Evolutionary conservation across 805 yeast species (phyloP).

Genomic region (Yamadazyma insecticola): DNA sequence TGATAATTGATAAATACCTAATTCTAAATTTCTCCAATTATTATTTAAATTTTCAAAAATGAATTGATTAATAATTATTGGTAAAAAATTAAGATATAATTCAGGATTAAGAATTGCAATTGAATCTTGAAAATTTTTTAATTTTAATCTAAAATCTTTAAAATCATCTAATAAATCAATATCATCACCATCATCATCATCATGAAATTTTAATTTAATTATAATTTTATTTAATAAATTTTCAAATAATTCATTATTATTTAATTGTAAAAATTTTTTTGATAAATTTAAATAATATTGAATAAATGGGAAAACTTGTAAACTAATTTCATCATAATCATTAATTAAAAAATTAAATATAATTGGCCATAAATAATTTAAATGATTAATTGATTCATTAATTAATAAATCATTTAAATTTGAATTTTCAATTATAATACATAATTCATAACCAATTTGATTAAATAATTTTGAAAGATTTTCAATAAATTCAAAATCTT

Average conservation of each 20-base stretch:
- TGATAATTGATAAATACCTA: conserved; percentile 79
- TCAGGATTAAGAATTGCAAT: conserved; percentile 56
- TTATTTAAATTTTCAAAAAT: conserved; percentile 18
- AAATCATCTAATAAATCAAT: conserved; percentile 77
- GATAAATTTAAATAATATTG: conserved; percentile 68
- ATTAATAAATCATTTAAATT: conserved; percentile 37
- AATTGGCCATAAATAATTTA: conserved; percentile 66
- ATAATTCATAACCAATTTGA: conserved; percentile 69
- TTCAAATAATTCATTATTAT: conserved; percentile 48
- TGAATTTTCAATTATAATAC: conserved; percentile 58
- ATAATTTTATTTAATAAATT: conserved; percentile 66
- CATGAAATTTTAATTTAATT: conserved; percentile 74
- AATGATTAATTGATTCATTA: conserved; percentile 37
- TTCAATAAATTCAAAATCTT: conserved; percentile 67
- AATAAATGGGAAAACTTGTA: conserved; percentile 77
- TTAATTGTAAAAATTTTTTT: conserved; percentile 44
- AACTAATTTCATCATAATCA: conserved; percentile 84
- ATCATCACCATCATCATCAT: conserved; percentile 67
- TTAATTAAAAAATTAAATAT: conserved; percentile 67
- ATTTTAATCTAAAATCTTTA: conserved; percentile 67
- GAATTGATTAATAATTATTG: conserved; percentile 54
- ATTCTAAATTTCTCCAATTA: conserved; percentile 84
- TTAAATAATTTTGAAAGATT: conserved; percentile 70
- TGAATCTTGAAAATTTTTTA: conserved; percentile 80
- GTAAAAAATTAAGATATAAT: conserved; percentile 55